Conservation (phyloP, 768 basidiomycete species). For the Pleurotus giganteus region DNA sequence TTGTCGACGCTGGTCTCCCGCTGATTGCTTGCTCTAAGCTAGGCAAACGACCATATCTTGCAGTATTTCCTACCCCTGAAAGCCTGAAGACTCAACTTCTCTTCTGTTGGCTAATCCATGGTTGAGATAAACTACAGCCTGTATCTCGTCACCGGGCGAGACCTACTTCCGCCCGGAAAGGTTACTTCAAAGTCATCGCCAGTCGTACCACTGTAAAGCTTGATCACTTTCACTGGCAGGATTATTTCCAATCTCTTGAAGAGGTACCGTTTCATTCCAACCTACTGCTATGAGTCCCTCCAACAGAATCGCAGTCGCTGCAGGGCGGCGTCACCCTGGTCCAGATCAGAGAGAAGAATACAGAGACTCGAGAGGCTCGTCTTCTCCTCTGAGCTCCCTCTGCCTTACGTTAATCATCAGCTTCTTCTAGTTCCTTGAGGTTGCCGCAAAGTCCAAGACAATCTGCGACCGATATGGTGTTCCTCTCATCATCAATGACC, state of each 20-base stretch:
- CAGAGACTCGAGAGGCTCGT: slow-evolving; percentile 76
- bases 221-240: slow-evolving; percentile 32
- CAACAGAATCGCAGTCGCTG: slow-evolving; percentile 50
- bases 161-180: slow-evolving; percentile 73
- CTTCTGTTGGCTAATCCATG: too few species aligned
- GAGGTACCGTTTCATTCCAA: slow-evolving; percentile 42
- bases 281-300: not conserved
- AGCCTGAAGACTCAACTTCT: too few species aligned
- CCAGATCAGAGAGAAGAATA: slow-evolving; percentile 84
- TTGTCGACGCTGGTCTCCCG: too few species aligned
- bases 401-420: not conserved
- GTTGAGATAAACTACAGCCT: slow-evolving; percentile 58
- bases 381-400: not conserved
- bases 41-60: too few species aligned
- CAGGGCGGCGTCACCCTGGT: slow-evolving; percentile 88
- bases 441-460: slow-evolving; percentile 66
- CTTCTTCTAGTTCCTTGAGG: slow-evolving; percentile 62
- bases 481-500: slow-evolving; percentile 85
- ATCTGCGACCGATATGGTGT: slow-evolving; percentile 76
- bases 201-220: not conserved
- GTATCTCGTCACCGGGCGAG: slow-evolving; percentile 86
- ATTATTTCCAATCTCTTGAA: slow-evolving; percentile 72
- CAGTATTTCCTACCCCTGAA: too few species aligned
- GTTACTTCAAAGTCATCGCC: slow-evolving; percentile 32
- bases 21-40: too few species aligned